phyloP scores from a whole-genome alignment of 225 moss, liverwort and hornwort species.

The Thuidium tamariscinum region DNA sequence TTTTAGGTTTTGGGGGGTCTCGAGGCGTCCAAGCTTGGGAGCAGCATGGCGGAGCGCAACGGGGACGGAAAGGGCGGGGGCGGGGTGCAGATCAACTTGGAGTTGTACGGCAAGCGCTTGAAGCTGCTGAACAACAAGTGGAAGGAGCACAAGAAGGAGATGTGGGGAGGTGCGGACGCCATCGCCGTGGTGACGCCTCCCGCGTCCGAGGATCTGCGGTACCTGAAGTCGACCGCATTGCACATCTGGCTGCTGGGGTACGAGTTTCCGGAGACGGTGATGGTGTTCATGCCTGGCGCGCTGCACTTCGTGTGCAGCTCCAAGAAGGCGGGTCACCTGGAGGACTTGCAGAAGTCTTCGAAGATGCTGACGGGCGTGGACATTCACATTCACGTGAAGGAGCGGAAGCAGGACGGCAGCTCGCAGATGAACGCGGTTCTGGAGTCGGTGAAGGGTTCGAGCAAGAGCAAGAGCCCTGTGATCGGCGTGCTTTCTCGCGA shows the following conservation, averaged over 20 bases:
- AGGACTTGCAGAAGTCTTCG: slow-evolving; percentile 71
- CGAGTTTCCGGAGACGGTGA: slow-evolving; percentile 98
- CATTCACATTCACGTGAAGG: slow-evolving; percentile 79
- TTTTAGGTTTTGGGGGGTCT: slow-evolving; percentile 14
- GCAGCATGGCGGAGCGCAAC: slow-evolving; percentile 30
- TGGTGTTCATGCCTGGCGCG: slow-evolving; percentile 87
- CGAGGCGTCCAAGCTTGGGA: not conserved
- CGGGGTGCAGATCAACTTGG: slow-evolving; percentile 78
- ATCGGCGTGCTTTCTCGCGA: slow-evolving; percentile 82
- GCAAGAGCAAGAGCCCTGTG: slow-evolving; percentile 36
- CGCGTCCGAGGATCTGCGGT: slow-evolving; percentile 90
- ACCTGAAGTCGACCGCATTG: slow-evolving; percentile 97
- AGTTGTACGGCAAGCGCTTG: slow-evolving; percentile 66
- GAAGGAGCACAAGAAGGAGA: slow-evolving; percentile 70
- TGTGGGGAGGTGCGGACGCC: slow-evolving; percentile 89
- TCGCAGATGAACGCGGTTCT: slow-evolving; percentile 38
- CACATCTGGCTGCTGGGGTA: slow-evolving; percentile 99
- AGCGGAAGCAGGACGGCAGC: slow-evolving; percentile 82
- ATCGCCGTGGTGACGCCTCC: slow-evolving; percentile 90
- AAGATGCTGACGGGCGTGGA: slow-evolving; percentile 91
- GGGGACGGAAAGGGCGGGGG: slow-evolving; percentile 26
- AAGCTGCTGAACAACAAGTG: slow-evolving; percentile 70
- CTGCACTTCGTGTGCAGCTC: slow-evolving; percentile 93
- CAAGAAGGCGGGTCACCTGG: slow-evolving; percentile 87
- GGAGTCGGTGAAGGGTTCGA: slow-evolving; percentile 54